These are phyloP conservation scores for Hymenoscyphus albidus DNA, from an alignment of 2,329 filamentous ascomycete genomes.

Conservation along the genomic window DNA sequence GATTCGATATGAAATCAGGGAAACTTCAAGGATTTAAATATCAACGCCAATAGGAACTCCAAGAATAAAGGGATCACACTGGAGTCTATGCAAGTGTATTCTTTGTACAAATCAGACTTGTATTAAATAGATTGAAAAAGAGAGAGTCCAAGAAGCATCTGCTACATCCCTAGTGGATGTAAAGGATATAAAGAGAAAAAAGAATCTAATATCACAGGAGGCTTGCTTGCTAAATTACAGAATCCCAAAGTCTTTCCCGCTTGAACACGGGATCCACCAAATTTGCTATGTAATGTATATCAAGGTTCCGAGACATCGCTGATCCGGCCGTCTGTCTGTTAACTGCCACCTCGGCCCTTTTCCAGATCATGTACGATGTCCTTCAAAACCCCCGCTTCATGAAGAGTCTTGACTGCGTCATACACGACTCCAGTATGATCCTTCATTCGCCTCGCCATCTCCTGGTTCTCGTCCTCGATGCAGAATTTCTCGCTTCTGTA, in stretches of 20 bases:
- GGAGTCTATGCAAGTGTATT: too few relatives aligned
- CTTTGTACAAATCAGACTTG: too few relatives aligned
- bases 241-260: background rate
- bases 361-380: conserved; percentile 34
- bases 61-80: too few relatives aligned
- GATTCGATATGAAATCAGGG: too few relatives aligned
- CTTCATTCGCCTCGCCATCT: conserved; percentile 50
- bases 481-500: conserved; percentile 47
- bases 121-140: too few relatives aligned
- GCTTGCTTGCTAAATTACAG: background rate
- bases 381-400: conserved; percentile 59
- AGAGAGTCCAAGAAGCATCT: background rate
- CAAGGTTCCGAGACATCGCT: background rate
- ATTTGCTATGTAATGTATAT: too few relatives aligned
- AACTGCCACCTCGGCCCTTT: background rate
- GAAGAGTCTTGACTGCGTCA: conserved; percentile 65
- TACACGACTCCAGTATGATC: conserved; percentile 70
- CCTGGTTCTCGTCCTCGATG: conserved; percentile 47
- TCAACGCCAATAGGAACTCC: too few relatives aligned
- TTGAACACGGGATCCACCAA: background rate
- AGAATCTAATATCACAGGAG: background rate
- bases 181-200: background rate
- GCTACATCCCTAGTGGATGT: background rate
- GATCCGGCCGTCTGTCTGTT: background rate
- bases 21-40: too few relatives aligned